Evolutionary conservation across 2,329 filamentous ascomycete genomes (phyloP), one percentile per base, ranked within the genome.

Genomic region (Phaeoacremonium minimum): DNA sequence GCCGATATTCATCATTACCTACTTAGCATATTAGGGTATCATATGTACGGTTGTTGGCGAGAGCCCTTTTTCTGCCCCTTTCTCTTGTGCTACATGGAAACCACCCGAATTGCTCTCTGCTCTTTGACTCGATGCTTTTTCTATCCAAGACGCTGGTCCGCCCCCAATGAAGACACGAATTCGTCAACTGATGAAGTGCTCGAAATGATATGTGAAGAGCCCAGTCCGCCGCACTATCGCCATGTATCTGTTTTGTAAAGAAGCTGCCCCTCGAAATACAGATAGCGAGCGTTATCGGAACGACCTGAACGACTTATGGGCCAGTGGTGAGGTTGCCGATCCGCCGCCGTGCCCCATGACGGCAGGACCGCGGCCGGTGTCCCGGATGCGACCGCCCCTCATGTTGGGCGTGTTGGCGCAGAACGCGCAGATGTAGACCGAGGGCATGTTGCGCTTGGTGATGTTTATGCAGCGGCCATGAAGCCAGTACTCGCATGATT

Each of bases 401-500:
- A 69, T 65, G 41, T 70, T 75, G 2, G 76, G 72, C 7, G 76
- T 80, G 45, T 79, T 72, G 15, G 73, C 73, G 50, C 79, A 83
- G 43, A 77, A 83, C 2, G 73, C 69, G 50, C 79, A 83, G 22
- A 83, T 75, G 46, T 82, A 83, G 5, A 83, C 73, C 11, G 67
- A 65, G 5, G 78, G 75, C 46, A 76, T 69, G 35, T 42, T 49
- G 38, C 71, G 66, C 32, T 67, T 67, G 31, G 69, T 73, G 43
- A 82, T 73, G 43, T 77, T 77, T 47, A 81, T 67, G 51, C 79
- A 83, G 38, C 66, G 67, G n/a, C 74, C 76, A 51, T 83, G 79
- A 18, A 82, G 70, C 69, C 73, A 80, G 63, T 79, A 73, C 48
- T 82, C 77, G 51, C 79, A 83, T 16, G 75, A 77, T 58, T 81